Conservation (phyloP, 2,329 filamentous ascomycete species). For the Claviceps citrina region DNA sequence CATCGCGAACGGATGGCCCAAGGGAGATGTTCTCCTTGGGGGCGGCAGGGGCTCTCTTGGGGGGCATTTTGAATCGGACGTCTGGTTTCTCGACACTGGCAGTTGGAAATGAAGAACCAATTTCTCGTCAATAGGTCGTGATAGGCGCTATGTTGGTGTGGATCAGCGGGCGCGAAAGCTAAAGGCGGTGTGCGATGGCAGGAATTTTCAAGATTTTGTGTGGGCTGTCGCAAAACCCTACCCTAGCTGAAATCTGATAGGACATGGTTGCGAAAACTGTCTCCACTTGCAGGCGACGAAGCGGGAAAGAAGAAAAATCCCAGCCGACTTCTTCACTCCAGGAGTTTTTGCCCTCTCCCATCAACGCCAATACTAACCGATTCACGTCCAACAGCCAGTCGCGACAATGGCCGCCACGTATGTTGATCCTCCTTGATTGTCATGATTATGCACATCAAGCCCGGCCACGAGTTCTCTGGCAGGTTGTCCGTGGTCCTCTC, state of each 20-base stretch:
- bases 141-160: conserved; percentile 13
- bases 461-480: conserved; percentile 37
- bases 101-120: conserved; percentile 18
- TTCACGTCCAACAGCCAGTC: conserved; percentile 21
- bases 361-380: conserved; percentile 25
- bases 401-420: conserved; percentile 39
- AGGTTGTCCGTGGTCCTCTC: conserved; percentile 75
- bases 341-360: conserved; percentile 9
- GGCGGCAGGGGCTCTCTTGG: conserved; percentile 74
- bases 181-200: conserved; percentile 25
- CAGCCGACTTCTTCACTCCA: not conserved
- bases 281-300: conserved; percentile 3
- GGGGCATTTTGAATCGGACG: conserved; percentile 58
- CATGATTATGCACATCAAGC: conserved; percentile 19
- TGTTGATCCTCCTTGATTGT: conserved; percentile 26
- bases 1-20: conserved; percentile 91
- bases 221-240: conserved; percentile 18
- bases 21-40: conserved; percentile 96
- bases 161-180: conserved; percentile 10
- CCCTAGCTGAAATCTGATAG: conserved; percentile 13
- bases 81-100: conserved; percentile 21
- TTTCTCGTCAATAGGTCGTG: conserved; percentile 12
- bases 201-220: conserved; percentile 14
- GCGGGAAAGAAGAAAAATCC: conserved; percentile 3
- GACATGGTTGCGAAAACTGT: not conserved